These are phyloP conservation scores for Thalassiosira exigua DNA, from an alignment of 352 stramenopile genomes.

Conservation along the genomic window DNA sequence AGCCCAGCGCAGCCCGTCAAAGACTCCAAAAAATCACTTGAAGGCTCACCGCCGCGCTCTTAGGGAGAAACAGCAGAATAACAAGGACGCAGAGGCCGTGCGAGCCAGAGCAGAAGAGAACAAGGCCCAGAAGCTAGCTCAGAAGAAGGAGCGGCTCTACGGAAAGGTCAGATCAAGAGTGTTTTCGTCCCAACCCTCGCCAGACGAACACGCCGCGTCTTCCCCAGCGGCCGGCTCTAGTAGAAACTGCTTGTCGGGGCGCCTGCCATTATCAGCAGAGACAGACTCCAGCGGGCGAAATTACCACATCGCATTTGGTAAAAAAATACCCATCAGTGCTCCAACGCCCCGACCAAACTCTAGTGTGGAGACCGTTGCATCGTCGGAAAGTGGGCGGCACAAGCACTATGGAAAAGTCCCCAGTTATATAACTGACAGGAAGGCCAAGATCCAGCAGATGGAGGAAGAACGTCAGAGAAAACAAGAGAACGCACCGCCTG, in stretches of 20 bases:
- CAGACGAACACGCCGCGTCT: conserved; percentile 1
- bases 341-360: background rate
- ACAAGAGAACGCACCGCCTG: conserved; percentile 41
- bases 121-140: conserved; percentile 15
- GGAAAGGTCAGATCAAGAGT: conserved; percentile 44
- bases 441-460: conserved; percentile 43
- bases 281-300: no score
- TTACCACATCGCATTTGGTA: conserved; percentile 40
- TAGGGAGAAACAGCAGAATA: conserved; percentile 39
- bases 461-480: conserved; percentile 29
- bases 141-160: conserved; percentile 48
- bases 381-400: conserved; percentile 20
- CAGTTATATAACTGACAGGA: conserved; percentile 43
- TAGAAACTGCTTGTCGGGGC: background rate
- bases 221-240: background rate
- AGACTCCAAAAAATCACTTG: conserved; percentile 46
- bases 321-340: conserved; percentile 20
- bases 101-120: conserved; percentile 18
- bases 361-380: conserved; percentile 21
- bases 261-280: no score
- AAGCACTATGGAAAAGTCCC: conserved; percentile 57
- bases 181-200: conserved; percentile 19
- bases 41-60: conserved; percentile 37
- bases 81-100: conserved; percentile 28
- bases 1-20: background rate